Percentiles rank a stretch among this genome's conserved stretches.
These are phyloP conservation scores for Tolypocladium album DNA, from an alignment of 2,329 filamentous ascomycete species.

Conservation along the genomic window DNA sequence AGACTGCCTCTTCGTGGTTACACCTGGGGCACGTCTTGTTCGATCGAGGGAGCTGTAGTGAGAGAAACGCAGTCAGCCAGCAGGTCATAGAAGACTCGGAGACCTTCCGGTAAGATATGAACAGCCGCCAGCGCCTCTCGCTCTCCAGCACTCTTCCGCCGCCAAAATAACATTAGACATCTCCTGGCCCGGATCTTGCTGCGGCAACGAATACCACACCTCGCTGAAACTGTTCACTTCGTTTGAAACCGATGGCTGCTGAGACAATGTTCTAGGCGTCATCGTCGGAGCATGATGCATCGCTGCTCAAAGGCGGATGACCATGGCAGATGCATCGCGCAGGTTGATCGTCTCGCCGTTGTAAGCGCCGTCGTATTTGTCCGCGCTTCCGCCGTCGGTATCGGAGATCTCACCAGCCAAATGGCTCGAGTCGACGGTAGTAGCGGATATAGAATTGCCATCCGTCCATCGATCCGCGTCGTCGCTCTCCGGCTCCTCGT, in stretches of 20 bases:
- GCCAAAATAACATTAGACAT: not conserved
- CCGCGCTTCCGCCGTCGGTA: not conserved
- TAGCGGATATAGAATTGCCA: not conserved
- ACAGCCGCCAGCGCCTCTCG: not conserved
- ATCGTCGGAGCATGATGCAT: too few species aligned
- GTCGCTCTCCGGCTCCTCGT: constrained; percentile 24
- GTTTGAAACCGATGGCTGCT: not conserved
- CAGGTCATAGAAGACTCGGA: constrained; percentile 15
- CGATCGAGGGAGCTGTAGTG: constrained; percentile 74
- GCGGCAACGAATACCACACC: too few species aligned
- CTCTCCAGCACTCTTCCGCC: not conserved
- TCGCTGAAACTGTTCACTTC: not conserved
- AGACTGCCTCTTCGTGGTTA: constrained; percentile 81
- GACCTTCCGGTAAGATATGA: constrained; percentile 12
- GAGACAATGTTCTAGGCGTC: not conserved
- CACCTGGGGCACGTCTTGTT: constrained; percentile 80
- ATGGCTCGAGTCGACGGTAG: not conserved
- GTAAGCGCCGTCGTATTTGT: not conserved
- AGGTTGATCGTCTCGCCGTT: not conserved
- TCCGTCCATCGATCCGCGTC: constrained; percentile 6
- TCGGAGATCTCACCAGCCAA: not conserved
- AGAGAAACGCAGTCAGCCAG: constrained; percentile 31
- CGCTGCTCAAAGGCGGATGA: not conserved
- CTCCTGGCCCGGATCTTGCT: not conserved
- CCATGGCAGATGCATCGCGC: not conserved